Conservation (phyloP, 495 filamentous ascomycete genomes). For the Podospora comata region DNA sequence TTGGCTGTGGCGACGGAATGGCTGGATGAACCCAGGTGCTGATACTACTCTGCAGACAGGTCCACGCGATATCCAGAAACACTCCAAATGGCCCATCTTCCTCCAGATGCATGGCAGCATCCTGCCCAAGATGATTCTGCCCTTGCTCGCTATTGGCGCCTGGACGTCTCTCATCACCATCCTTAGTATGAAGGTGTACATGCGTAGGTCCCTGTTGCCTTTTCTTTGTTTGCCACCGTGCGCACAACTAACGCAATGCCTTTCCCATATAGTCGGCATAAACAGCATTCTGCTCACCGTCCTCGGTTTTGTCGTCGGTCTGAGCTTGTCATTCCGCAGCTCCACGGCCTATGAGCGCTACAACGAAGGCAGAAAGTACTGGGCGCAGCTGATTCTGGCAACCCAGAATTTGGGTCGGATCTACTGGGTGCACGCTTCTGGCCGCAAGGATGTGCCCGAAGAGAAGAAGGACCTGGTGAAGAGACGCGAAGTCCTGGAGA, state of each 20-base stretch:
- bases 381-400: conserved; percentile 68
- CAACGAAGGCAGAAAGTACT: conserved; percentile 71
- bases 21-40: not conserved
- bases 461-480: conserved; percentile 35
- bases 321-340: conserved; percentile 78
- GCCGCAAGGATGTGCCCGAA: conserved; percentile 53
- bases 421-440: conserved; percentile 72
- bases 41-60: conserved; percentile 42
- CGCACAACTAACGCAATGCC: not conserved
- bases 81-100: conserved; percentile 80
- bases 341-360: conserved; percentile 85
- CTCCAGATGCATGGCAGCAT: conserved; percentile 79
- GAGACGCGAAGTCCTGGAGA: conserved; percentile 69
- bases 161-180: conserved; percentile 71
- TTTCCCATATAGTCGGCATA: conserved; percentile 48
- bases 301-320: conserved; percentile 83
- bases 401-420: conserved; percentile 71
- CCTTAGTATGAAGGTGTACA: conserved; percentile 42
- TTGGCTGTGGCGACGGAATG: not conserved
- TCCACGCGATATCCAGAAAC: conserved; percentile 67
- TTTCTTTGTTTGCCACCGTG: not conserved
- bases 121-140: conserved; percentile 75
- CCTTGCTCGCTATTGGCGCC: conserved; percentile 59
- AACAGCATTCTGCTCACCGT: conserved; percentile 73
- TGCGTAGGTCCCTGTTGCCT: conserved; percentile 43